Conservation (phyloP, 768 basidiomycete species). For the Tricholoma saponaceum region DNA sequence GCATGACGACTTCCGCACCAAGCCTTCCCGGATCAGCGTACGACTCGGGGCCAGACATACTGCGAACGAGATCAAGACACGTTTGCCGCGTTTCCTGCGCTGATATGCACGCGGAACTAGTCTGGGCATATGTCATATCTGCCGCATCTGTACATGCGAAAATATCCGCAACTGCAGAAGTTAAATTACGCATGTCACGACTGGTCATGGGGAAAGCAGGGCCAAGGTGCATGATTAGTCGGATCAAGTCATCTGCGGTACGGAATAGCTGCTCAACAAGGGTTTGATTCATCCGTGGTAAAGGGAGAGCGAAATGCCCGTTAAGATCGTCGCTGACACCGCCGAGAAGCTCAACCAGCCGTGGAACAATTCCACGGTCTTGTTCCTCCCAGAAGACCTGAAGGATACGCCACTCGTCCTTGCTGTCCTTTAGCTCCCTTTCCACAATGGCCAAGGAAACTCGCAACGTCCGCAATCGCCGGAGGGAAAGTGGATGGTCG, state of each 20-base stretch:
- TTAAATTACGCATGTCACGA: conserved; percentile 43
- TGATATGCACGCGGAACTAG: conserved; percentile 34
- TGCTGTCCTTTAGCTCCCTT: conserved; percentile 46
- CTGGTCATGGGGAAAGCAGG: conserved; percentile 46
- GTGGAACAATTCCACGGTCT: conserved; percentile 51
- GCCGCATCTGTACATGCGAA: conserved; percentile 52
- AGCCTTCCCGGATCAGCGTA: conserved; percentile 30
- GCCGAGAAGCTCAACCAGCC: conserved; percentile 48
- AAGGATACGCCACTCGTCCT: conserved; percentile 52
- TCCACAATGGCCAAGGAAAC: conserved; percentile 58
- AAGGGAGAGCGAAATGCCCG: conserved; percentile 43
- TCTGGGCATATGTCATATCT: conserved; percentile 34
- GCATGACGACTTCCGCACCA: conserved; percentile 50
- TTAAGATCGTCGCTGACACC: conserved; percentile 51
- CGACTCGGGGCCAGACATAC: conserved; percentile 31
- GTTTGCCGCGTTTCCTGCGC: conserved; percentile 42
- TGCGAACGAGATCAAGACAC: conserved; percentile 48
- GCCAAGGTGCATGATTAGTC: conserved; percentile 44
- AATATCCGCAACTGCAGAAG: conserved; percentile 44
- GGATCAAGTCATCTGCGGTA: conserved; percentile 49
- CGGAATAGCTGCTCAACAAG: conserved; percentile 53
- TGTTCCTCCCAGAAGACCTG: conserved; percentile 60
- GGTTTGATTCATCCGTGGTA: conserved; percentile 33
- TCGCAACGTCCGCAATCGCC: conserved; percentile 54
- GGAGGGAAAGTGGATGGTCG: conserved; percentile 47